A percentile compares a stretch with the other conserved stretches of the same genome.
These are phyloP conservation scores for Albugo candida DNA, from an alignment of 352 stramenopile genomes.

Conservation along the genomic window DNA sequence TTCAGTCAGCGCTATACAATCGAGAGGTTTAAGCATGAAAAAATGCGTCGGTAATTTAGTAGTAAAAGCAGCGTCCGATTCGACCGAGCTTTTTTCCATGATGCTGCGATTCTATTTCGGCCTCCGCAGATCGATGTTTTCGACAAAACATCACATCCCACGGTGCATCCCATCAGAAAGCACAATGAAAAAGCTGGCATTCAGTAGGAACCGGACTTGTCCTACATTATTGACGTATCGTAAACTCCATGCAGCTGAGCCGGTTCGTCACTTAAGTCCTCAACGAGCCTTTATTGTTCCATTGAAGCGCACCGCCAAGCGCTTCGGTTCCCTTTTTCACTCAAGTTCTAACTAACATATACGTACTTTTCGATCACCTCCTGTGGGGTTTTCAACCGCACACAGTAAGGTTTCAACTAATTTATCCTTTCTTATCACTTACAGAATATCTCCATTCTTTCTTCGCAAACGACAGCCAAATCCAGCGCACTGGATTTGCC, in stretches of 20 bases:
- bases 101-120: no score
- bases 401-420: slow-evolving; percentile 35
- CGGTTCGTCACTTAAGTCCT: no score
- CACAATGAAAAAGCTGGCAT: no score
- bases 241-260: no score
- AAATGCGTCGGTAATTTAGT: slow-evolving; percentile 57
- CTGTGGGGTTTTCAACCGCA: slow-evolving; percentile 29
- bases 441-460: not conserved
- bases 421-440: slow-evolving; percentile 33
- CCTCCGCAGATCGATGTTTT: no score
- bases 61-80: slow-evolving; percentile 56
- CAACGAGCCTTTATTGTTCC: not conserved
- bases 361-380: slow-evolving; percentile 27
- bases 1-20: slow-evolving; percentile 66
- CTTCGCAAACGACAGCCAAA: not conserved
- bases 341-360: slow-evolving; percentile 26
- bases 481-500: slow-evolving; percentile 30
- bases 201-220: no score
- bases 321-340: slow-evolving; percentile 26
- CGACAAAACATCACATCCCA: no score
- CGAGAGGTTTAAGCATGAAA: slow-evolving; percentile 42
- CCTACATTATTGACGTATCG: no score
- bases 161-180: no score
- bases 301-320: slow-evolving; percentile 15
- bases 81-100: no score